Evolutionary conservation across 371 early-diverging fungal species (phyloP).

Genomic region (Mortierella sp.): DNA sequence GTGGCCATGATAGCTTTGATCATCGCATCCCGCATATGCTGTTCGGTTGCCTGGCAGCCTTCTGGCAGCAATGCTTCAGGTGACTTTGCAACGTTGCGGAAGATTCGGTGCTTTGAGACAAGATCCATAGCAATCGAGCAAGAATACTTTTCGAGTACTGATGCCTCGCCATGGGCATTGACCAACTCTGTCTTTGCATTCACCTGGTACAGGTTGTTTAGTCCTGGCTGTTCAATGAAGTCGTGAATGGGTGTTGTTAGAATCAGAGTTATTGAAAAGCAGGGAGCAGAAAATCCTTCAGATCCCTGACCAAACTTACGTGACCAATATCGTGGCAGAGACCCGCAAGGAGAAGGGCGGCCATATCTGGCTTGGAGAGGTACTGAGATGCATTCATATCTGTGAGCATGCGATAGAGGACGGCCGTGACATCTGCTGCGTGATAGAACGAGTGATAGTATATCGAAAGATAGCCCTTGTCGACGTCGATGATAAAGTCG

Average conservation of each 20-base stretch:
- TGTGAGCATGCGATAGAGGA: conserved; percentile 78
- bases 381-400: conserved; percentile 70
- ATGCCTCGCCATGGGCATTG: conserved; percentile 72
- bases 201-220: conserved; percentile 89
- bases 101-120: conserved; percentile 72
- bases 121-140: conserved; percentile 78
- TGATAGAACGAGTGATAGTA: conserved; percentile 93
- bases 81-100: conserved; percentile 58
- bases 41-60: conserved; percentile 57
- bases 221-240: conserved; percentile 74
- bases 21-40: conserved; percentile 62
- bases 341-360: conserved; percentile 81
- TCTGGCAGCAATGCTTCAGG: conserved; percentile 40
- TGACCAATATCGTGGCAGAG: conserved; percentile 93
- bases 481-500: conserved; percentile 85
- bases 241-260: neutral
- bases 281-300: neutral
- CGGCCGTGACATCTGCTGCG: conserved; percentile 87
- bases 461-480: conserved; percentile 77
- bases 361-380: conserved; percentile 73
- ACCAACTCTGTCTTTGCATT: conserved; percentile 85
- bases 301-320: conserved; percentile 62
- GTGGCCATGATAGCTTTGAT: conserved; percentile 82
- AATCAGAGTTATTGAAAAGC: neutral
- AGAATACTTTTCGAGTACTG: conserved; percentile 89